Percentiles rank a stretch among this genome's conserved stretches.
phyloP scores from a whole-genome alignment of 1,284 basidiomycete genomes.

The Ustilago loliicola region DNA sequence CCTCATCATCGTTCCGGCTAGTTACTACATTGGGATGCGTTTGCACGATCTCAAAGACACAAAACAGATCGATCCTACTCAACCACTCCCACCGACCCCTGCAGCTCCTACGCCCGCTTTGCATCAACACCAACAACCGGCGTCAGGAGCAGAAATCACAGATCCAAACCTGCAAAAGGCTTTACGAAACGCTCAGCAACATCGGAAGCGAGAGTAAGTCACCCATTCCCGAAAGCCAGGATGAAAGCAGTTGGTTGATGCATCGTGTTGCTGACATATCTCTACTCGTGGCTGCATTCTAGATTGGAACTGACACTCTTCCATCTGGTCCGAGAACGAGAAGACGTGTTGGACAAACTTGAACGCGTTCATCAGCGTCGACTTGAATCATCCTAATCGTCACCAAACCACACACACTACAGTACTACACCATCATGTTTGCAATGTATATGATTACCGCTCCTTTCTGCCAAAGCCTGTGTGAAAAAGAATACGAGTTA shows the following conservation, averaged over 20 bases:
- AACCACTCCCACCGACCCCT: slow-evolving; percentile 17
- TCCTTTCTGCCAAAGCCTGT: not conserved
- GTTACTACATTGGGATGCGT: slow-evolving; percentile 43
- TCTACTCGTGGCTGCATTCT: not conserved
- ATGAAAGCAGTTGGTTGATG: no score
- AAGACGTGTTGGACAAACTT: slow-evolving; percentile 52
- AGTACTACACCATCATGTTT: not conserved
- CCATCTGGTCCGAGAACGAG: slow-evolving; percentile 52
- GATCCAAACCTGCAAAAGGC: slow-evolving; percentile 9
- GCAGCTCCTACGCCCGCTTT: slow-evolving; percentile 3
- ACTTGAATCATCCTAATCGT: slow-evolving; percentile 8
- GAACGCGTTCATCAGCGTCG: slow-evolving; percentile 36
- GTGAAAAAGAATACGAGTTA: slow-evolving; percentile 9
- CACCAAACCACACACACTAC: not conserved
- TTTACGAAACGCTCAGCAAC: not conserved
- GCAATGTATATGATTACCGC: not conserved
- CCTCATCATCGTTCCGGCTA: slow-evolving; percentile 37
- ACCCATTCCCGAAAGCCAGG: no score
- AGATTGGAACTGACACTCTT: slow-evolving; percentile 37
- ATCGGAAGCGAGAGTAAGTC: slow-evolving; percentile 23
- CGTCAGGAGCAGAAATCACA: not conserved
- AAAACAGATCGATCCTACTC: slow-evolving; percentile 15
- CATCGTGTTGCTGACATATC: not conserved
- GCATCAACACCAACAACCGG: slow-evolving; percentile 15
- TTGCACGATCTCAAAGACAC: slow-evolving; percentile 37